Evolutionary conservation across 2,329 filamentous ascomycete genomes (phyloP).

Genomic region (Penicillium sp.): DNA sequence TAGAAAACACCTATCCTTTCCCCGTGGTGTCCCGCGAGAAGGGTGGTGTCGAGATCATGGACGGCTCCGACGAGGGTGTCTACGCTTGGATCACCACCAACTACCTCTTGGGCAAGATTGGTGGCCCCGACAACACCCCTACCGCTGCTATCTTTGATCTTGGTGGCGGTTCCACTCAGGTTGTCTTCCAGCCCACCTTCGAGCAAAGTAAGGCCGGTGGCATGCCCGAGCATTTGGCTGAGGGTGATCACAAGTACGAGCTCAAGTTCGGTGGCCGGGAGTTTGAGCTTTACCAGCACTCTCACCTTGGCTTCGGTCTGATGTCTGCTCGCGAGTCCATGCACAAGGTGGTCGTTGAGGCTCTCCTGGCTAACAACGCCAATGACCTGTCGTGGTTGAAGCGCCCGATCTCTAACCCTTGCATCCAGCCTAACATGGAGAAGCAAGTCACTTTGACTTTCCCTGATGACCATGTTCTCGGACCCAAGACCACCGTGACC

Average conservation of each 20-base stretch:
- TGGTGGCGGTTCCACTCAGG: conserved; percentile 94
- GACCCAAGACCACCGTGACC: conserved; percentile 64
- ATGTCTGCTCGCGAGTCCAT: conserved; percentile 91
- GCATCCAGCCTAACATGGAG: conserved; percentile 74
- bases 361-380: conserved; percentile 61
- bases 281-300: conserved; percentile 96
- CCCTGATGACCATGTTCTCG: conserved; percentile 61
- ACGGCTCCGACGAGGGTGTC: conserved; percentile 92
- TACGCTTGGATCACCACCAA: conserved; percentile 99
- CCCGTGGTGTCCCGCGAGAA: conserved; percentile 82
- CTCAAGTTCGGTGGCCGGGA: conserved; percentile 84
- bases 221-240: conserved; percentile 76
- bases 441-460: conserved; percentile 70
- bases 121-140: conserved; percentile 79
- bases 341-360: conserved; percentile 69
- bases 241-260: conserved; percentile 93
- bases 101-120: conserved; percentile 97
- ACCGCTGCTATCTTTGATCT: conserved; percentile 96
- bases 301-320: conserved; percentile 90
- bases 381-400: conserved; percentile 63
- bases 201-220: conserved; percentile 66
- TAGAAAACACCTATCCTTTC: conserved; percentile 91
- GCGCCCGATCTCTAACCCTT: conserved; percentile 73
- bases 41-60: conserved; percentile 92
- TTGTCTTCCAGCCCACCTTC: conserved; percentile 96